Base-by-base conservation (phyloP, 352 stramenopile species). In the Phytophthora cactorum region DNA sequence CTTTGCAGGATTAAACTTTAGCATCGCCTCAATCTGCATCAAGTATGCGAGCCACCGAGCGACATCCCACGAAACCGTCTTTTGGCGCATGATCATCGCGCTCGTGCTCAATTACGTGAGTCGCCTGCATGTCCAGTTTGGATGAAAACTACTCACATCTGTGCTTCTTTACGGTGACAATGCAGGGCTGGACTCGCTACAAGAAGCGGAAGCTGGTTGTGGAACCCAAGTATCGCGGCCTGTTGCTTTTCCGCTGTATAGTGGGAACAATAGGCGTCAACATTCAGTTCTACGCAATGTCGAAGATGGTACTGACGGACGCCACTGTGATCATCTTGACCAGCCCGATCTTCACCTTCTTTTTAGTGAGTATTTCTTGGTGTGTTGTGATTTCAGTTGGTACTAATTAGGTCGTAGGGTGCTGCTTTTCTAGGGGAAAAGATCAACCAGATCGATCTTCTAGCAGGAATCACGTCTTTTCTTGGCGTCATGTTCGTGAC, bases 251-350 rank as follows among this genome's bases (percentile, higher is more conserved):
- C 27, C 80, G 82, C 4, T 86, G 76, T 52, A 58, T 88, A 38
- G 70, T 86, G 52, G 82, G 82, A 46, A 85, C 81, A 25, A 22
- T 86, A 22, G 74, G 75, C 17, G 70, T 91, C 17, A 79, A 72
- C 12, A 66, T 91, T 34, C 62, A 70, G 12, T 90, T 88, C 57
- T 92, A 89, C 47, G 77, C 82, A 1, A 74, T 91, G 47, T 80
- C 82, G 5, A 76, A 91, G 59, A 92, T 92, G 84, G 82, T 90
- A 17, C 70, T 92, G 25, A 85, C 84, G 0, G 84, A 92, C 52
- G 84, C 82, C 14, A 78, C 78, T 12, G 82, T 68, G n/a, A 63
- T 92, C 66, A 84, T 90, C 36, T 15, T 56, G 12, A 68, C 60
- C 29, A 86, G 67, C 10, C 84, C 84, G 1, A 78, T 89, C 15